Evolutionary conservation across 2,329 filamentous ascomycete species (phyloP), one percentile per base, ranked within the genome.

Genomic region (Alternaria sp.): DNA sequence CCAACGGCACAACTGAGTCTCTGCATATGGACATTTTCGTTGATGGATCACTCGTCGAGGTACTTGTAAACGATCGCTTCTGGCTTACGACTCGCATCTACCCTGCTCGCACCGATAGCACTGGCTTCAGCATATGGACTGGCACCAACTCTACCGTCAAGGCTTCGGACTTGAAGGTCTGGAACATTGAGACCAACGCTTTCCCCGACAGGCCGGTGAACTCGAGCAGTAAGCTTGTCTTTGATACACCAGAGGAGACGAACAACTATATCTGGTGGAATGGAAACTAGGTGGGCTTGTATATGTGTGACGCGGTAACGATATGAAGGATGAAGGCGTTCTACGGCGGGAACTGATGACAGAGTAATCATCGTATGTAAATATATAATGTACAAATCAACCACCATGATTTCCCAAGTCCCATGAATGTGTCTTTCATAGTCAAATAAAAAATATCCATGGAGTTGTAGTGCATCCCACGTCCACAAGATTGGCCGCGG

Each of bases 211-310:
- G 80, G 36, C 80, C 80, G 8, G 14, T 65, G 29, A 76, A 82
- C 56, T 80, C 77, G 33, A 79, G 75, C 58, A 77, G 73, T 51
- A 51, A 71, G 65, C 66, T 82, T 31, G 66, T 81, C 8, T 81
- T 66, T 44, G 80, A 82, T 56, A 76, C 79, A 4, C 56, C 76
- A 6, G 78, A 76, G 56, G 66, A 81, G 73, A 81, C 80, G 6
- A 76, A 79, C 56, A 78, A 82, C 65, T 79, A 80, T 58, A 72
- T 72, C 11, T 82, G 80, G 80, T 82, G 80, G 80, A n/a, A 70
- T 29, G 80, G 80, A 5, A 76, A 77, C 58, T 80, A 76, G 40
- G 31, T 23, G 4, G n/a, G 29, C 21, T 11, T n/a, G 14, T 7
- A 48, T 36, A 21, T n/a, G 21, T 14, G 21, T 17, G 17, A 48